Evolutionary conservation across 495 filamentous ascomycete genomes (phyloP), one percentile per base, ranked within the genome.

Genomic region (Apiosordaria backusii): DNA sequence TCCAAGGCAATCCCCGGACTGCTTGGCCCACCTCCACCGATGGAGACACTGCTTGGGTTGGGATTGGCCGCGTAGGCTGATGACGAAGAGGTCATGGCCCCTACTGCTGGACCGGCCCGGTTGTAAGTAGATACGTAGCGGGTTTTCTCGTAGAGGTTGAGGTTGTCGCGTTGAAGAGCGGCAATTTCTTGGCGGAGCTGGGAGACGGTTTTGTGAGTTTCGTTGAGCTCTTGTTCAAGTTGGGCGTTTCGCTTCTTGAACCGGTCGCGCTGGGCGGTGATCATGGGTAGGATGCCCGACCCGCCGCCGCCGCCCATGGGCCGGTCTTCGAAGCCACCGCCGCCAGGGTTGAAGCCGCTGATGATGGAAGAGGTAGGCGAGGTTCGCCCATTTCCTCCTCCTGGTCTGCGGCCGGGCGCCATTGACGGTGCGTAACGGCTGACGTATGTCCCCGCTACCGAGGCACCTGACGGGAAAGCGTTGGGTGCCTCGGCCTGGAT

Each of bases 281-380:
- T 89, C 95, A 99, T 99, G 25, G 96, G 95, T 25, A 99, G 81
- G 66, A 99, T 96, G 21, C 93, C 93, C 2, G 91, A 92, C 26
- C 92, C 92, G 60, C 91, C 92, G 9, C 92, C 92, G 18, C 90
- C 85, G 9, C 89, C 81, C 70, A 22, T 23, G 13, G 27, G 55
- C 4, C 63, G 7, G 21, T 73, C 71, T 19, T 93, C 90, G 6
- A 89, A 88, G 67, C 90, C 27, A 7, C 27, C 87, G 18, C 91
- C 90, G 50, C 78, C 85, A 10, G 89, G 86, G 76, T 96, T 92
- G 76, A 97, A 93, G 23, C 95, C 95, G 57, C 92, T 97, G 68
- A 99, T 97, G 70, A 98, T 98, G 15, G 95, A 97, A 4, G 93
- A 97, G 19, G 95, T 97, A 15, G 95, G 95, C 10, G 96, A 98